These are phyloP conservation scores for Candida chauliodis DNA, from an alignment of 805 yeast species.

Conservation along the genomic window DNA sequence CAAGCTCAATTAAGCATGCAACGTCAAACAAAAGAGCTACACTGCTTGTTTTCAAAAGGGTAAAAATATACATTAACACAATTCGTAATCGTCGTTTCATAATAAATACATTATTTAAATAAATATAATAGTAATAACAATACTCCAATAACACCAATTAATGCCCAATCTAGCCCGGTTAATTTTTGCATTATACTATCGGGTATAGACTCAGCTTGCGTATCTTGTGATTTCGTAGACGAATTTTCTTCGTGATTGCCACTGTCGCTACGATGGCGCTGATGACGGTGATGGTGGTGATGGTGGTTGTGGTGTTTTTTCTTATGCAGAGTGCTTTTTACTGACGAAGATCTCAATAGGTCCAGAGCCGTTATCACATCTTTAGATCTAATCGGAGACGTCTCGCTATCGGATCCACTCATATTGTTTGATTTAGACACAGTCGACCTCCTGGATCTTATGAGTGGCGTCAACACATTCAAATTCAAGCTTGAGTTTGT, in stretches of 20 bases:
- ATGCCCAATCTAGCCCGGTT: neutral
- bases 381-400: constrained; percentile 3
- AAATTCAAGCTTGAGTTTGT: neutral
- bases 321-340: neutral
- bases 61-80: too few species aligned
- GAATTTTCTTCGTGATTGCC: neutral
- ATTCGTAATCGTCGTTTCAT: neutral
- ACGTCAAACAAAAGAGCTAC: too few species aligned
- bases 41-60: too few species aligned
- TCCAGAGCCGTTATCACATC: neutral
- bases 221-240: neutral
- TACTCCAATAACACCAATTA: constrained; percentile 1
- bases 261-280: neutral
- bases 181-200: neutral
- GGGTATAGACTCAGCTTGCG: neutral
- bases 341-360: constrained; percentile 1
- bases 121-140: constrained; percentile 1
- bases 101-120: neutral
- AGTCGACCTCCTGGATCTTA: constrained; percentile 1
- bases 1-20: too few species aligned
- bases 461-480: neutral
- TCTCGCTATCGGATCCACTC: neutral
- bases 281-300: neutral
- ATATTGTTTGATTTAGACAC: neutral
- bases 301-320: constrained; percentile 1